Evolutionary conservation across 1,284 basidiomycete species (phyloP), one percentile per base, ranked within the genome.

Genomic region (Melampsora abietis-canadensis): DNA sequence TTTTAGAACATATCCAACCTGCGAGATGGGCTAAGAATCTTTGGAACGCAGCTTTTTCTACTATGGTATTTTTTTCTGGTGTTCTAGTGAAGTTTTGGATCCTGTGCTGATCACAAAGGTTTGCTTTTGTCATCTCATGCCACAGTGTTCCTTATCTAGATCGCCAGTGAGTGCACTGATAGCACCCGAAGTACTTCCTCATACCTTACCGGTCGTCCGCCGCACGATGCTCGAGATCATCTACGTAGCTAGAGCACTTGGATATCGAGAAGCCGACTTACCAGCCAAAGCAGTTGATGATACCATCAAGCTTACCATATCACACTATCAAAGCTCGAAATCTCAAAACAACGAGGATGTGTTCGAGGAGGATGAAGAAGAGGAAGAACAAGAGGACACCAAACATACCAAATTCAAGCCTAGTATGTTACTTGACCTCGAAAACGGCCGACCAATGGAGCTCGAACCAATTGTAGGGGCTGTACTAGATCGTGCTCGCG

Each of bases 1-100:
- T 79, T 0, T 80, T 80, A 8, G 78, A 80, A 0, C 82, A 85
- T 70, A 84, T 85, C 31, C 83, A 84, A 74, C 77, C 83, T 12
- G 80, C 82, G 24, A 82, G 85, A 30, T 86, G 85, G 84, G 79
- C 82, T 63, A 86, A 86, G 77, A 82, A 84, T 40, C 76, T 84
- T 7, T 84, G 84, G 83, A 84, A 79, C 69, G 82, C 77, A 3
- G 70, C 76, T 1, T 76, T 72, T 61, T 77, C 73, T 4, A 75
- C 74, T n/a, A 59, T 79, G 44, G 78, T 77, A 63, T 17, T 17
- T n/a, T 7, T 64, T 44, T 31, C 15, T 46, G 7, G 76, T 59
- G 10, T 31, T 64, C 24, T n/a, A 24, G 21, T 19, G 0, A n/a
- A 44, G 19, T 14, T 14, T 10, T 64, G 7, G 12, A 10, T 40